Evolutionary conservation across 2,329 filamentous ascomycete species (phyloP).

Genomic region (Penicillium polonicum): DNA sequence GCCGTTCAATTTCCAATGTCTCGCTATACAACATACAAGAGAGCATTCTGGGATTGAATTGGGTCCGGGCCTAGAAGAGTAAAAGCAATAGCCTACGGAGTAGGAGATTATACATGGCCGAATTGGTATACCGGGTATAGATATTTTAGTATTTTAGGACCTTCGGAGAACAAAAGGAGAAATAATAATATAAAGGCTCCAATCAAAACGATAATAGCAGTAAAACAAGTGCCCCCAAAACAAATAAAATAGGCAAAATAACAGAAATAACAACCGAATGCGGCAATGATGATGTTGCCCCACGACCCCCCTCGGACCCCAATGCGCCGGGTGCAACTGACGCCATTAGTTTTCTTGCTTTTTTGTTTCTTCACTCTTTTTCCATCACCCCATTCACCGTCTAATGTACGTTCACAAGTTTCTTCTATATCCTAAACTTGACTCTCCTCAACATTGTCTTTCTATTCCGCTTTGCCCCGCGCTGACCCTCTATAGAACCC

Average conservation of each 20-base stretch:
- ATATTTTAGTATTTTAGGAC: not conserved
- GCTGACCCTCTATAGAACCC: constrained; percentile 24
- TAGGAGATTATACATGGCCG: not conserved
- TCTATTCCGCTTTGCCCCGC: constrained; percentile 23
- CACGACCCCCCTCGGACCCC: constrained; percentile 34
- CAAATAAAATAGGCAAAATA: not conserved
- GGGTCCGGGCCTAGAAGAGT: constrained; percentile 2
- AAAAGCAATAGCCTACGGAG: constrained; percentile 4
- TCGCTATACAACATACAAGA: not conserved
- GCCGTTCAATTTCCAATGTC: constrained; percentile 4
- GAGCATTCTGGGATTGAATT: not conserved
- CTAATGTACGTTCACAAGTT: not conserved
- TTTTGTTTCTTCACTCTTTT: constrained; percentile 9
- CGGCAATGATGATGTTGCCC: constrained; percentile 32
- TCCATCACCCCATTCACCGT: constrained; percentile 12
- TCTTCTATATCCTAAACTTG: not conserved
- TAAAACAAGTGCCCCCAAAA: not conserved
- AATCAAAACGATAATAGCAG: not conserved
- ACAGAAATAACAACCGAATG: constrained; percentile 14
- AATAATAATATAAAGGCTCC: not conserved
- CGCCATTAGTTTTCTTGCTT: constrained; percentile 18
- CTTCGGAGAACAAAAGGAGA: not conserved
- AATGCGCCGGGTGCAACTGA: constrained; percentile 26
- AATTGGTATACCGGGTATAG: not conserved
- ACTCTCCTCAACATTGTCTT: not conserved